Percentiles rank a stretch among this genome's conserved stretches.
Evolutionary conservation across 2,329 filamentous ascomycete species (phyloP).

Genomic region (Aspergillus phoenicis): DNA sequence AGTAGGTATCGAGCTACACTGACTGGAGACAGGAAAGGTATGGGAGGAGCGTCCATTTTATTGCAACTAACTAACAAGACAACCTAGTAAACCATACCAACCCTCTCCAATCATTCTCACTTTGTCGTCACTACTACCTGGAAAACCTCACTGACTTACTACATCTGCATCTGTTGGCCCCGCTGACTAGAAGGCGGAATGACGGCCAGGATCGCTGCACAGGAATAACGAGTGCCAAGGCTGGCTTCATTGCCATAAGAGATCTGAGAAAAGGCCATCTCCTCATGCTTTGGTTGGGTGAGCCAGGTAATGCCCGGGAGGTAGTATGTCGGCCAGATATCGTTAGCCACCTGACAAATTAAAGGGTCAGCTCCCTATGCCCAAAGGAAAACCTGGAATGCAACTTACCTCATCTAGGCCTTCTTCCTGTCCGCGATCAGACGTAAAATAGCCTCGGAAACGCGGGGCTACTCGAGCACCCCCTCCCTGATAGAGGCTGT

Average conservation of each 20-base stretch:
- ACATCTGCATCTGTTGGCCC: background rate
- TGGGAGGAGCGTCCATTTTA: no score
- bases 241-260: constrained; percentile 28
- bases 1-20: no score
- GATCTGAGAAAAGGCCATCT: constrained; percentile 25
- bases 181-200: constrained; percentile 25
- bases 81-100: no score
- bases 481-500: background rate
- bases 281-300: constrained; percentile 17
- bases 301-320: constrained; percentile 28
- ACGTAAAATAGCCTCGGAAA: background rate
- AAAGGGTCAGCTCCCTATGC: background rate
- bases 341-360: constrained; percentile 6
- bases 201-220: constrained; percentile 26
- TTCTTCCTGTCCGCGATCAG: background rate
- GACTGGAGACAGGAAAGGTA: no score
- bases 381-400: background rate
- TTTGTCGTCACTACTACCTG: no score
- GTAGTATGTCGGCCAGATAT: constrained; percentile 14
- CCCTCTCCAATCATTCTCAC: no score
- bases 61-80: no score
- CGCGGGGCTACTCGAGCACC: background rate
- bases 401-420: background rate
- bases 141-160: no score
- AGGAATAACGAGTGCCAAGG: constrained; percentile 22